phyloP scores from a whole-genome alignment of 2,329 filamentous ascomycete species.

The Aspergillus floridensis region DNA sequence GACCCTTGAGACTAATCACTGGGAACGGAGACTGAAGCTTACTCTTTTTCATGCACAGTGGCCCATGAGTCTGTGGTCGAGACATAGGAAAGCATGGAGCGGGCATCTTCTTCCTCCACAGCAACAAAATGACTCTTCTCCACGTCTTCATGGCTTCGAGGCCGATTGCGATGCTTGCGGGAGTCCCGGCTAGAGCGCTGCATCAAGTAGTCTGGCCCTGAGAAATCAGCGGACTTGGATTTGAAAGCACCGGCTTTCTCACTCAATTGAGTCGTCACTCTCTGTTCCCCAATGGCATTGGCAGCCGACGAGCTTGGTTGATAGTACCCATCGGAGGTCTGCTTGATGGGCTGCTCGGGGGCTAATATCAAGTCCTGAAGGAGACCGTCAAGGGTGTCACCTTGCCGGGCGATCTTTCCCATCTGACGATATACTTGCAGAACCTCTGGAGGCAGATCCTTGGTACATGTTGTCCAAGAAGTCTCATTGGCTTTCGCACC shows the following conservation, averaged over 20 bases:
- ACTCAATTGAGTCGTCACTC: background rate
- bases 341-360: constrained; percentile 1
- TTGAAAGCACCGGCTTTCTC: background rate
- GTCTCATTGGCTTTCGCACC: background rate
- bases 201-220: background rate
- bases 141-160: constrained; percentile 4
- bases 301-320: background rate
- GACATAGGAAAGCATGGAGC: constrained; percentile 15
- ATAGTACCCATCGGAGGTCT: background rate
- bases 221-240: background rate
- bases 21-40: constrained; percentile 7
- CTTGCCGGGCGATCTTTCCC: constrained; percentile 28
- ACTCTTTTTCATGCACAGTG: constrained; percentile 22
- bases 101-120: constrained; percentile 13
- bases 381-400: constrained; percentile 27
- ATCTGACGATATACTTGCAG: constrained; percentile 30
- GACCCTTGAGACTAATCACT: background rate
- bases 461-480: constrained; percentile 11
- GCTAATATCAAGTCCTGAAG: constrained; percentile 28
- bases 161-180: constrained; percentile 18
- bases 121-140: constrained; percentile 1
- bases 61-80: constrained; percentile 26
- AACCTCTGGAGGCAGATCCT: constrained; percentile 21
- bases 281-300: background rate
- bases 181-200: constrained; percentile 11